phyloP scores from a whole-genome alignment of 768 basidiomycete species.

The Auriscalpium microsporum region DNA sequence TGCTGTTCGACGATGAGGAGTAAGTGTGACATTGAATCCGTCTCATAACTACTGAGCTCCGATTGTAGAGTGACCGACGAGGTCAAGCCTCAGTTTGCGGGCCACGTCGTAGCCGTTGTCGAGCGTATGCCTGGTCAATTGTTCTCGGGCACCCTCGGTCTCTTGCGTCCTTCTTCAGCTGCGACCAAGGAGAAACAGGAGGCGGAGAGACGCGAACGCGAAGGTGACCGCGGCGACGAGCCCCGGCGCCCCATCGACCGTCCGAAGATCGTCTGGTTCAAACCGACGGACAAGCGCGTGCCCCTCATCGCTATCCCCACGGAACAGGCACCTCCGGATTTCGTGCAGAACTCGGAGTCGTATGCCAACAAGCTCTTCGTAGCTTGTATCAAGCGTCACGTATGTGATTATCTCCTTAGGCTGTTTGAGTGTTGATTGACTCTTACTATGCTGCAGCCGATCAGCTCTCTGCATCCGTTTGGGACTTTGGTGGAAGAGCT shows the following conservation, averaged over 20 bases:
- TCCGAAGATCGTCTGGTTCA: conserved; percentile 99
- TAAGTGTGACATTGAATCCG: conserved; percentile 25
- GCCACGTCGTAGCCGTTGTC: conserved; percentile 99
- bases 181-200: conserved; percentile 99
- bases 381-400: conserved; percentile 97
- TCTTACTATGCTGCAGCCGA: conserved; percentile 43
- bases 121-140: conserved; percentile 98
- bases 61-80: conserved; percentile 83
- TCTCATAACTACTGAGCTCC: not conserved
- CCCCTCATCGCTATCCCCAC: conserved; percentile 98
- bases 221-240: conserved; percentile 85
- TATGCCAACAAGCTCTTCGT: conserved; percentile 92
- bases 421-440: conserved; percentile 11
- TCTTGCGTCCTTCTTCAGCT: conserved; percentile 90
- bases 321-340: conserved; percentile 94
- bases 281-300: conserved; percentile 98
- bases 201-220: conserved; percentile 92
- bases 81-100: conserved; percentile 95
- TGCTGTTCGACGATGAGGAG: conserved; percentile 98
- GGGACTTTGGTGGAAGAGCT: conserved; percentile 97
- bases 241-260: conserved; percentile 78
- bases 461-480: conserved; percentile 96
- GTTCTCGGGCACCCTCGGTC: conserved; percentile 93
- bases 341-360: conserved; percentile 87
- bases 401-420: conserved; percentile 32